Base-by-base conservation (phyloP, 202 grass and related monocot species). In the Panicum hallii region DNA sequence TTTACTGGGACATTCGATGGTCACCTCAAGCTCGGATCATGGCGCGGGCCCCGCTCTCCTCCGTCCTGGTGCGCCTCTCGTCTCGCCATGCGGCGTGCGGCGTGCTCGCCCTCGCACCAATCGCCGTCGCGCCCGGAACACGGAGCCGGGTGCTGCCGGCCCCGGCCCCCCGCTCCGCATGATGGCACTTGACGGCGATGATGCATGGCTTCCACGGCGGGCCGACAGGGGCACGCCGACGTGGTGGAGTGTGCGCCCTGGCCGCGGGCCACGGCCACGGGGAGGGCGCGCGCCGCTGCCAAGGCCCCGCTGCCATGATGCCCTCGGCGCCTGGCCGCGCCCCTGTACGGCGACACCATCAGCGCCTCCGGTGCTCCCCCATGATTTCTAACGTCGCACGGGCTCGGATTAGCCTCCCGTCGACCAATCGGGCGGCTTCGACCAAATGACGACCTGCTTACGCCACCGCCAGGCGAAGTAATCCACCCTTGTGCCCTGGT, bases 161-260 rank as follows among this genome's bases (percentile, higher is more conserved):
- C 70, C 28, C 45, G 36, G 36, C 41, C 13, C 63, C 61, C 68
- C 57, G 34, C 36, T 9, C 16, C 53, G 74, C 58, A 83, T 89
- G 78, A 89, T 89, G 72, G 56, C 64, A 76, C 85, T 89, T 89
- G 87, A 77, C 78, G 87, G 87, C 71, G 87, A 89, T 85, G 82
- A 89, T 46, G 44, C 44, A 46, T 89, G 78, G 77, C 82, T 11
- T 76, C 77, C 77, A 76, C 82, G 87, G 52, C 16, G 52, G 52
- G 7, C 52, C 52, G 52, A 54, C 52, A 54, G 52, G 14, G 52
- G 52, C 52, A 20, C 52, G 52, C 52, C 52, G 52, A 54, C 52
- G 52, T 7, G 52, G 52, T 19, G 52, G 52, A 54, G 52, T 20
- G 16, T 20, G 52, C 52, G 16, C 52, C 52, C 52, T 20, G 52